phyloP scores from a whole-genome alignment of 2,329 filamentous ascomycete genomes.

The Rutstroemia sp. region DNA sequence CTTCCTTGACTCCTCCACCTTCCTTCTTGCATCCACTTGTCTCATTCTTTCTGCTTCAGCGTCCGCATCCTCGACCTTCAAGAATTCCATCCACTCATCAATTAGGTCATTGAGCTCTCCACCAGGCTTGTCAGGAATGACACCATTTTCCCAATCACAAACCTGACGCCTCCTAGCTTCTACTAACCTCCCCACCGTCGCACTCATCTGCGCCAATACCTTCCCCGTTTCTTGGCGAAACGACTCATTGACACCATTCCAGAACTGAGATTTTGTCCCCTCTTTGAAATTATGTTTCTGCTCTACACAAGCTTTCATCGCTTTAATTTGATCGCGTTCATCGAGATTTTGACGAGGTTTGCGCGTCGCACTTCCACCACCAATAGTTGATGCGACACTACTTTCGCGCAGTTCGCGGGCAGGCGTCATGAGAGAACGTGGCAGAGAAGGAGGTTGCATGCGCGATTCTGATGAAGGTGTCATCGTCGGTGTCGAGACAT shows the following conservation, averaged over 20 bases:
- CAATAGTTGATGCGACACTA: slow-evolving; percentile 23
- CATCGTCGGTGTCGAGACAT: slow-evolving; percentile 17
- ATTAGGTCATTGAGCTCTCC: slow-evolving; percentile 27
- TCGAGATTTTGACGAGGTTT: slow-evolving; percentile 30
- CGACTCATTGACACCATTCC: slow-evolving; percentile 25
- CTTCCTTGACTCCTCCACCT: slow-evolving; percentile 27
- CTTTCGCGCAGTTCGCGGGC: slow-evolving; percentile 27
- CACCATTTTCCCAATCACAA: slow-evolving; percentile 28
- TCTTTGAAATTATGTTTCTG: slow-evolving; percentile 27
- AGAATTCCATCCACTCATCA: slow-evolving; percentile 29
- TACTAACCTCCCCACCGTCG: slow-evolving; percentile 28
- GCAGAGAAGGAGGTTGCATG: slow-evolving; percentile 28
- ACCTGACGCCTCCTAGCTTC: slow-evolving; percentile 26
- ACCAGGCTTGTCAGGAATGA: slow-evolving; percentile 25
- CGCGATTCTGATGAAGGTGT: slow-evolving; percentile 23
- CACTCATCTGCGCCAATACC: slow-evolving; percentile 29
- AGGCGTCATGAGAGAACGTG: slow-evolving; percentile 26
- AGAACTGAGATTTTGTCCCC: slow-evolving; percentile 29
- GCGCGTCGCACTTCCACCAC: slow-evolving; percentile 24
- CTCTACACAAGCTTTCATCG: slow-evolving; percentile 27
- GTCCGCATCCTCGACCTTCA: slow-evolving; percentile 28
- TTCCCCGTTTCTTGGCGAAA: slow-evolving; percentile 28
- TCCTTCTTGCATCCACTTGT: slow-evolving; percentile 27
- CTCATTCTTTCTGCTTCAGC: slow-evolving; percentile 28
- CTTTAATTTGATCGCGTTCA: slow-evolving; percentile 27